phyloP scores from a whole-genome alignment of 2,329 filamentous ascomycete species.

The Alternaria alternata region DNA sequence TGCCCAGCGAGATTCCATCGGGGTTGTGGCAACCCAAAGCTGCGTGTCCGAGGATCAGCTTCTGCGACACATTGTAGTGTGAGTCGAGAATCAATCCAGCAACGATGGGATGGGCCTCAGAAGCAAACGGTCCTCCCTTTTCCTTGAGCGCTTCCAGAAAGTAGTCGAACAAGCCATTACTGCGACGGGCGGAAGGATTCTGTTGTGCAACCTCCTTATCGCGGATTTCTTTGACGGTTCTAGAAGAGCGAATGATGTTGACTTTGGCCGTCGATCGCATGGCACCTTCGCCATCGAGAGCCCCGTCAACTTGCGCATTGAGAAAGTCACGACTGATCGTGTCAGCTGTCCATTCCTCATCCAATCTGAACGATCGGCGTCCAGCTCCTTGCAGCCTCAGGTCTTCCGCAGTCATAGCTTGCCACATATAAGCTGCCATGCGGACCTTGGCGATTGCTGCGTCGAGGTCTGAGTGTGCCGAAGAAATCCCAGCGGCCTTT shows the following conservation, averaged over 20 bases:
- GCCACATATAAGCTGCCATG: constrained; percentile 49
- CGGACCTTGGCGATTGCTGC: constrained; percentile 44
- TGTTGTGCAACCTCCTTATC: constrained; percentile 31
- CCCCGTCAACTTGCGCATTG: constrained; percentile 19
- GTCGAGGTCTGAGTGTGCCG: constrained; percentile 38
- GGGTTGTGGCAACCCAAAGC: constrained; percentile 36
- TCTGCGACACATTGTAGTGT: constrained; percentile 32
- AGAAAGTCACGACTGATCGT: constrained; percentile 35
- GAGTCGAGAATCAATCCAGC: constrained; percentile 45
- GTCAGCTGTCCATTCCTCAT: constrained; percentile 42
- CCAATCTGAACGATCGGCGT: constrained; percentile 40
- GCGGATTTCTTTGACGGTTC: constrained; percentile 34
- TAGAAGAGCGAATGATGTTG: constrained; percentile 35
- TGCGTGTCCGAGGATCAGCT: constrained; percentile 35
- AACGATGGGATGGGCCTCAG: constrained; percentile 54
- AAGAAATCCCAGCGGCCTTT: constrained; percentile 35
- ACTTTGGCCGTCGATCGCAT: constrained; percentile 41
- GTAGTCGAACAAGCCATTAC: constrained; percentile 26
- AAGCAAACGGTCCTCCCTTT: constrained; percentile 53
- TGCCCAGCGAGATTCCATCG: constrained; percentile 36
- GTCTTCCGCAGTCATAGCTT: constrained; percentile 47
- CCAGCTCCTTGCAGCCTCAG: constrained; percentile 36
- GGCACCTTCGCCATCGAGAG: constrained; percentile 22
- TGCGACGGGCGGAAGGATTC: constrained; percentile 21
- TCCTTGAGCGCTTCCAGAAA: constrained; percentile 37